These are phyloP conservation scores for Talaromyces sp. DNA, from an alignment of 2,329 filamentous ascomycete genomes.

Conservation along the genomic window DNA sequence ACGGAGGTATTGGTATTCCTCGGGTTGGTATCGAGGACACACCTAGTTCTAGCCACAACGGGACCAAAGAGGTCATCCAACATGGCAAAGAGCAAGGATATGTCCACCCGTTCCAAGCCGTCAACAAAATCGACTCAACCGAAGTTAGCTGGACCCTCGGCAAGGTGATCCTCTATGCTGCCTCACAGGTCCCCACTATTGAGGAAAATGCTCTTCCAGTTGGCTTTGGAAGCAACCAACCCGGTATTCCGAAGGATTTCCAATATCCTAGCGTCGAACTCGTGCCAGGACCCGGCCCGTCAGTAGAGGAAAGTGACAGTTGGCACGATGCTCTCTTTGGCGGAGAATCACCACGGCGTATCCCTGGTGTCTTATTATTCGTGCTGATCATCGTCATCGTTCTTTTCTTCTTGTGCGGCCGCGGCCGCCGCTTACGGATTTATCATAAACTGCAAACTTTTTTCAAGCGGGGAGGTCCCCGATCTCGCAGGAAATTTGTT, in stretches of 20 bases:
- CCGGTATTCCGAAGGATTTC: conserved; percentile 68
- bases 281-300: conserved; percentile 26
- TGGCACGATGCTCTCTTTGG: conserved; percentile 62
- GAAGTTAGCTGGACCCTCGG: conserved; percentile 97
- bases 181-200: conserved; percentile 73
- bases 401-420: conserved; percentile 71
- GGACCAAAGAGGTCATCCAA: conserved; percentile 65
- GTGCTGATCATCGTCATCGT: conserved; percentile 66
- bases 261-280: conserved; percentile 60
- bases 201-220: conserved; percentile 65
- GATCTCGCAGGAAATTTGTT: conserved; percentile 55
- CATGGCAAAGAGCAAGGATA: conserved; percentile 70
- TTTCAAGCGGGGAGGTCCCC: conserved; percentile 26
- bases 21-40: conserved; percentile 71
- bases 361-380: conserved; percentile 73
- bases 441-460: conserved; percentile 50
- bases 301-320: conserved; percentile 43
- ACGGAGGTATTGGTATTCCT: conserved; percentile 92
- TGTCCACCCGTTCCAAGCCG: conserved; percentile 80
- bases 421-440: conserved; percentile 65
- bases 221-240: conserved; percentile 85
- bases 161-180: conserved; percentile 92
- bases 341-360: conserved; percentile 61
- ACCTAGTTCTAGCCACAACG: conserved; percentile 55
- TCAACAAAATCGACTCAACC: conserved; percentile 84